Conservation (phyloP, 2,329 filamentous ascomycete species). For the Colletotrichum eleusines region DNA sequence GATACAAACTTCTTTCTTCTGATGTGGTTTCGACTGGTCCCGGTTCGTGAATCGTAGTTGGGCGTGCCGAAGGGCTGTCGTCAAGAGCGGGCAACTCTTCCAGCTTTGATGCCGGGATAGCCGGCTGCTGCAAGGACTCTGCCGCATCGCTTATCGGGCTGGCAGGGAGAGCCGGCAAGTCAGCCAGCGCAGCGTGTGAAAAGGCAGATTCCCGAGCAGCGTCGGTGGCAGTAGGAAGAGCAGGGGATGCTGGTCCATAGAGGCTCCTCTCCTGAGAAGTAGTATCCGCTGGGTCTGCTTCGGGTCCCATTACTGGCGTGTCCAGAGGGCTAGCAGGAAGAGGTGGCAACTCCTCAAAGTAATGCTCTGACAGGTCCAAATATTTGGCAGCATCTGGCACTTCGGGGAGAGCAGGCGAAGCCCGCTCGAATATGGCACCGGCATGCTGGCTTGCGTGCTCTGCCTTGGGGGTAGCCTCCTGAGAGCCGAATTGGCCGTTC, state of each 20-base stretch:
- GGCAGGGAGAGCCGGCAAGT: slow-evolving; percentile 38
- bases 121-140: neutral
- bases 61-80: slow-evolving; percentile 27
- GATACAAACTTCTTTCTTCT: slow-evolving; percentile 58
- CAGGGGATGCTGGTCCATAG: slow-evolving; percentile 4
- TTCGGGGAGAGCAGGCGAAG: slow-evolving; percentile 22
- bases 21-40: slow-evolving; percentile 56
- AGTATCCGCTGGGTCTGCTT: neutral
- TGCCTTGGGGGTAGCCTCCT: slow-evolving; percentile 77
- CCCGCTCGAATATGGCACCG: slow-evolving; percentile 23
- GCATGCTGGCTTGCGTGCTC: slow-evolving; percentile 45
- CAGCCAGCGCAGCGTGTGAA: slow-evolving; percentile 8
- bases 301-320: neutral
- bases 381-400: slow-evolving; percentile 4
- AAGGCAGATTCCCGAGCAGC: neutral
- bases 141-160: slow-evolving; percentile 16
- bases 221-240: slow-evolving; percentile 3
- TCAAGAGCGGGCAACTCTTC: slow-evolving; percentile 32
- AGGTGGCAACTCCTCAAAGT: slow-evolving; percentile 13
- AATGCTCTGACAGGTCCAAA: neutral
- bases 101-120: slow-evolving; percentile 10
- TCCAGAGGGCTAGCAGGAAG: slow-evolving; percentile 22
- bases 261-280: neutral
- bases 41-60: slow-evolving; percentile 51
- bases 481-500: slow-evolving; percentile 67